These are phyloP conservation scores for Saccharum officinarum DNA, from an alignment of 176 grass and related monocot genomes.

Conservation along the genomic window DNA sequence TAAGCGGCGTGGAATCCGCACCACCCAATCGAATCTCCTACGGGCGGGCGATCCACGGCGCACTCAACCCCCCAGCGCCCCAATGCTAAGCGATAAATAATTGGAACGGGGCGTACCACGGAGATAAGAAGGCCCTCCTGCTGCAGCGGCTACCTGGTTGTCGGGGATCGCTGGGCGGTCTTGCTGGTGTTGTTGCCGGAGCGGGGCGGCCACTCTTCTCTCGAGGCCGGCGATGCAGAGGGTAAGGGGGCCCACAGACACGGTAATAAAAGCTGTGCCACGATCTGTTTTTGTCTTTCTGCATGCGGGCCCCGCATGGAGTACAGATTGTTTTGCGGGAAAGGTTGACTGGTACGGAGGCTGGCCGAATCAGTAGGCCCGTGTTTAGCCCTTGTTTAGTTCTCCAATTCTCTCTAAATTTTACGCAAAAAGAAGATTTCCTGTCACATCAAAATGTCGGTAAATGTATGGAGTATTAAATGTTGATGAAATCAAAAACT, in stretches of 20 bases:
- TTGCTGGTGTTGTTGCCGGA: neutral
- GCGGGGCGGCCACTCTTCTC: neutral
- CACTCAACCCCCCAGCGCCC: neutral
- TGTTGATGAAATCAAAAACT: too few species aligned
- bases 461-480: too few species aligned
- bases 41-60: neutral
- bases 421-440: too few species aligned
- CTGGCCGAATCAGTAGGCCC: too few species aligned
- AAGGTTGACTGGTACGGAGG: neutral
- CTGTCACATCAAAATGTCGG: too few species aligned
- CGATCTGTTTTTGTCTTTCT: neutral
- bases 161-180: neutral
- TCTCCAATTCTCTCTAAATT: too few species aligned
- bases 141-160: neutral
- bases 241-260: neutral
- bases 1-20: neutral
- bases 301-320: neutral
- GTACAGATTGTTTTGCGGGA: neutral
- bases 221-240: neutral
- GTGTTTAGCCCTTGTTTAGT: too few species aligned
- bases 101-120: neutral
- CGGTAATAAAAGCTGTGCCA: neutral
- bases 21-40: too few species aligned
- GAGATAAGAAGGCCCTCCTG: neutral
- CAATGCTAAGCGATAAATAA: neutral